phyloP scores from a whole-genome alignment of 139 green algal genomes.

The Axilococcus clingmanii region DNA sequence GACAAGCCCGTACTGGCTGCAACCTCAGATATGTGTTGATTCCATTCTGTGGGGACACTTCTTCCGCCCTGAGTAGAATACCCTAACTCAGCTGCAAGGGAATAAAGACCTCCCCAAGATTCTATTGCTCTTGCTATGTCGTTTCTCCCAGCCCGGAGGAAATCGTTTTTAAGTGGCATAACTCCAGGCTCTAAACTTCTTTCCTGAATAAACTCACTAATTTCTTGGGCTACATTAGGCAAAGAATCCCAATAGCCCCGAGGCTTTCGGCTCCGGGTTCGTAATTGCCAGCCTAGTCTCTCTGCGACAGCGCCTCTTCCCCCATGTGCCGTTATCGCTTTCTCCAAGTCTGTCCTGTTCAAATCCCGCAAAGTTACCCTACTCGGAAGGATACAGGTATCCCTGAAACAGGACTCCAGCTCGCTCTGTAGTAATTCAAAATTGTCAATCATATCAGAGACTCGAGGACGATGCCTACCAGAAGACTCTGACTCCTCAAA shows the following conservation, averaged over 20 bases:
- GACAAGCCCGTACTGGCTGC: slow-evolving; percentile 15
- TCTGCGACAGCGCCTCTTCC: slow-evolving; percentile 24
- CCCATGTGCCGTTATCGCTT: slow-evolving; percentile 43
- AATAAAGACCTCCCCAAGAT: slow-evolving; percentile 37
- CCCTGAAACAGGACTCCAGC: slow-evolving; percentile 32
- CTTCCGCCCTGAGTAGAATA: neutral
- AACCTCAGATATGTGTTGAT: slow-evolving; percentile 17
- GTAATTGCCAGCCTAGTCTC: slow-evolving; percentile 35
- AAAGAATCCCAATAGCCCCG: slow-evolving; percentile 44
- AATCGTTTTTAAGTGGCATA: slow-evolving; percentile 38
- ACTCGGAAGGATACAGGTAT: slow-evolving; percentile 17
- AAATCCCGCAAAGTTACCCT: slow-evolving; percentile 24
- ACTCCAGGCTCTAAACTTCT: slow-evolving; percentile 12
- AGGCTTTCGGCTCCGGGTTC: slow-evolving; percentile 25
- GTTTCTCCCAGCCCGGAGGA: slow-evolving; percentile 23
- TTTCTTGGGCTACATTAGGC: slow-evolving; percentile 31
- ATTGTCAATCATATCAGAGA: slow-evolving; percentile 26
- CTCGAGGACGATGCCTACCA: slow-evolving; percentile 10
- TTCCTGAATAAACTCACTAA: slow-evolving; percentile 39
- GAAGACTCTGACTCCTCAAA: neutral
- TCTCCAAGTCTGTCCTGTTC: slow-evolving; percentile 31
- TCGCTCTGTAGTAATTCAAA: slow-evolving; percentile 29
- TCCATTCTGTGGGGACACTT: slow-evolving; percentile 20
- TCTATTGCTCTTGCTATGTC: slow-evolving; percentile 41
- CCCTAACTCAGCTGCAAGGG: neutral